These are phyloP conservation scores for Arachis hypogaea DNA, from an alignment of 306 rosid species.

Conservation along the genomic window DNA sequence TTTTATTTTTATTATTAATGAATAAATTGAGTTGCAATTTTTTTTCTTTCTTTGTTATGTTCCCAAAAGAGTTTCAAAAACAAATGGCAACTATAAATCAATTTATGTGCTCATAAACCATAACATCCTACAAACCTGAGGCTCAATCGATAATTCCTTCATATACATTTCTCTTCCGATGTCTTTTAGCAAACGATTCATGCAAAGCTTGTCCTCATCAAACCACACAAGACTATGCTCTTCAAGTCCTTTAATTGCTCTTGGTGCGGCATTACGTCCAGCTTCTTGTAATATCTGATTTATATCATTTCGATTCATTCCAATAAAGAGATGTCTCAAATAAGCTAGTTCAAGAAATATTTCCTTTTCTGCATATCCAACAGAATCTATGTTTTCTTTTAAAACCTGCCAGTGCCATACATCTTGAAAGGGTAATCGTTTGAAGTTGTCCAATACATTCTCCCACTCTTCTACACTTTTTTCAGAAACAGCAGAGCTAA, in stretches of 20 bases:
- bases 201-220: not conserved
- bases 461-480: not conserved
- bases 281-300: not conserved
- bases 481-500: not conserved
- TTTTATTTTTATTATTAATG: too few relatives aligned
- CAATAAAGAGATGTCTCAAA: not conserved
- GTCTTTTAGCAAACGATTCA: not conserved
- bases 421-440: not conserved
- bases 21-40: too few relatives aligned
- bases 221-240: not conserved
- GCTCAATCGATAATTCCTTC: not conserved
- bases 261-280: not conserved
- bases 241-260: not conserved
- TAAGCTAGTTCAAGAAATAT: constrained; percentile 18
- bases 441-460: not conserved
- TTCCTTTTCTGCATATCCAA: not conserved
- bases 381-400: not conserved
- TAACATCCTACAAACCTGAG: not conserved
- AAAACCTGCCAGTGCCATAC: not conserved
- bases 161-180: not conserved
- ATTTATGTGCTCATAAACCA: not conserved
- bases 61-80: too few relatives aligned
- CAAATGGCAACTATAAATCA: not conserved
- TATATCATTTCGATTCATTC: not conserved
- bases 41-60: too few relatives aligned